phyloP scores from a whole-genome alignment of 371 early-diverging fungal genomes.

The Mucor indicus region DNA sequence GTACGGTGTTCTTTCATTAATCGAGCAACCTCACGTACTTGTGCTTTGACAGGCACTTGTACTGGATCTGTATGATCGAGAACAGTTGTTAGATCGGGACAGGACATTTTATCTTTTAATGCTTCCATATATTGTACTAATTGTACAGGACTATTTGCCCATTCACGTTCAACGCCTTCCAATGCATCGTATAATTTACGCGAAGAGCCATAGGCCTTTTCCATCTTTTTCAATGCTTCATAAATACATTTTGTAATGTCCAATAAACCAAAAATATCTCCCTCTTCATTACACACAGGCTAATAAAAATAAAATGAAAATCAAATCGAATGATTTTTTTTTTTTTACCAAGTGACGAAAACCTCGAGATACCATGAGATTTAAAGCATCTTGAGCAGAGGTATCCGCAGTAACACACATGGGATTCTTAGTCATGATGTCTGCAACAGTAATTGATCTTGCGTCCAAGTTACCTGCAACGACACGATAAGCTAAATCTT shows the following conservation, averaged over 20 bases:
- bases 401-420: constrained; percentile 83
- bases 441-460: constrained; percentile 73
- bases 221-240: constrained; percentile 90
- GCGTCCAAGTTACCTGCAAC: constrained; percentile 48
- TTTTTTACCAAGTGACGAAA: constrained; percentile 91
- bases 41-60: constrained; percentile 75
- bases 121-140: constrained; percentile 75
- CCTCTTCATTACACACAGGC: constrained; percentile 84
- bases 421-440: constrained; percentile 92
- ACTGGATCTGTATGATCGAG: constrained; percentile 73
- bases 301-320: constrained; percentile 13
- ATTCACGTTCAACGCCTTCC: constrained; percentile 88
- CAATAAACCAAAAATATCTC: constrained; percentile 88
- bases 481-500: constrained; percentile 50
- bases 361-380: constrained; percentile 91
- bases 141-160: constrained; percentile 53
- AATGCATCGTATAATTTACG: constrained; percentile 87
- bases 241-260: constrained; percentile 96
- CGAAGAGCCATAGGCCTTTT: constrained; percentile 85
- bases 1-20: constrained; percentile 85
- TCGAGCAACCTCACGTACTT: constrained; percentile 88
- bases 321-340: no score
- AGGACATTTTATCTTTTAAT: constrained; percentile 81
- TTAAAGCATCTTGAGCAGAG: constrained; percentile 88
- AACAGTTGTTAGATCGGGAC: constrained; percentile 86